Base-by-base conservation (phyloP, 2,329 filamentous ascomycete genomes). In the Aspergillus calidoustus region DNA sequence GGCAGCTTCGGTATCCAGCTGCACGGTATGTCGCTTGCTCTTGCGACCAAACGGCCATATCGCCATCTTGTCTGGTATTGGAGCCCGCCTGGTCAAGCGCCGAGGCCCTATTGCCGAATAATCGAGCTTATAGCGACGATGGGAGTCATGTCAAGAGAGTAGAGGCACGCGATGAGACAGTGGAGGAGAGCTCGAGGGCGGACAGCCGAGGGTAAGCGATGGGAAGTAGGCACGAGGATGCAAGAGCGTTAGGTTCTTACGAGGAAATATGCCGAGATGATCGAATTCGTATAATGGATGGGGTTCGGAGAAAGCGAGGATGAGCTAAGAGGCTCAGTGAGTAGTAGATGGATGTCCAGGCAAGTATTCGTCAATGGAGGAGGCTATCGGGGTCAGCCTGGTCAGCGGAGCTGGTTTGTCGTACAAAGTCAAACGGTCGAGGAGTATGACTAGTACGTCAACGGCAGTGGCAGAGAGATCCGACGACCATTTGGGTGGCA, bases 41-140 rank as follows among this genome's bases (percentile, higher is more conserved):
- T 85, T 89, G 72, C 89, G 88, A 78, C 89, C 84, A 78, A 96
- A 96, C 64, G 89, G 91, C 92, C 92, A 96, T 77, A 93, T 81
- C 75, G 89, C 87, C 91, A 94, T 94, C 71, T 69, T 73, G 73
- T 54, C 66, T 58, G 59, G 46, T 68, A 59, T 58, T 61, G 57
- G 50, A 65, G 58, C 66, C 54, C 47, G 60, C 61, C 63, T 57
- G 65, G 62, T 70, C 67, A 70, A 68, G 63, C 43, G 64, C 59
- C 60, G 55, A 64, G 54, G 60, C 63, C 59, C 63, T 61, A 54
- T 57, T 63, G 57, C 67, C 53, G 59, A 53, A 60, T 59, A 58
- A 38, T 55, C 59, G 53, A 64, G 48, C 60, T 62, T 64, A 60
- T 64, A 15, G 60, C 55, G 58, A 55, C 66, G 66, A 66, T 65